Base-by-base conservation (phyloP, 148 eudicot genomes). In the Diospyros lotus region DNA sequence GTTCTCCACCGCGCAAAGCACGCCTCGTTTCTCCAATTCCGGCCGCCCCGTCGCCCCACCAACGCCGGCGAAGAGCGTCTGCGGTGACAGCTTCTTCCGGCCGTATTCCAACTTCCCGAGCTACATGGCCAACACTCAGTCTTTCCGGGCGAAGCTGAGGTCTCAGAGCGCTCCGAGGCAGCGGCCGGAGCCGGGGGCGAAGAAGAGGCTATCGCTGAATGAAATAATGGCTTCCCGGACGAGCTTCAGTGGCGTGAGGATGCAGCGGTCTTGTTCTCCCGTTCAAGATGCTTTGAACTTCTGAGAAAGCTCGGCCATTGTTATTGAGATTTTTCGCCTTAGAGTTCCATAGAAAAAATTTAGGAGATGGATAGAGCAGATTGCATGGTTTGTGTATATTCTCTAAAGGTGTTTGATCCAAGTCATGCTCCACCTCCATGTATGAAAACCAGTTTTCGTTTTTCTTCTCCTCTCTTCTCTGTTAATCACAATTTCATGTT, bases 131-230 rank as follows among this genome's bases (percentile, higher is more conserved):
- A 82, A 85, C 60, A 94, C 98, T 0, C 86, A 87, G 44, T 94
- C 98, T 66, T 94, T 90, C 76, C 75, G 79, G 52, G 98, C 96
- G 54, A 94, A 94, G 78, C 15, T 85, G 64, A 84, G 98, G 88
- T 92, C 98, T 2, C 90, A 90, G 3, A 94, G 98, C 55, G 96
- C 96, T 1, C 98, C 98, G 4, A 94, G 82, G 66, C 93, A 92
- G 51, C 81, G 98, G 77, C 93, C 95, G 1, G 98, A 87, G 63
- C 65, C 73, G 7, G 84, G 78, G 48, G 69, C 86, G 2, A 90
- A 83, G 77, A 94, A 84, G 78, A 76, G 85, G 75, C 50, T 92
- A 1, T 84, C 97, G 4, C 86, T 94, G 75, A 77, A 82, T 64
- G 96, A 94, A 39, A 73, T 94, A 12, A 84, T 94, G 97, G 93